Evolutionary conservation across 495 filamentous ascomycete genomes (phyloP), one percentile per base, ranked within the genome.

Genomic region (Penicillium lagena): DNA sequence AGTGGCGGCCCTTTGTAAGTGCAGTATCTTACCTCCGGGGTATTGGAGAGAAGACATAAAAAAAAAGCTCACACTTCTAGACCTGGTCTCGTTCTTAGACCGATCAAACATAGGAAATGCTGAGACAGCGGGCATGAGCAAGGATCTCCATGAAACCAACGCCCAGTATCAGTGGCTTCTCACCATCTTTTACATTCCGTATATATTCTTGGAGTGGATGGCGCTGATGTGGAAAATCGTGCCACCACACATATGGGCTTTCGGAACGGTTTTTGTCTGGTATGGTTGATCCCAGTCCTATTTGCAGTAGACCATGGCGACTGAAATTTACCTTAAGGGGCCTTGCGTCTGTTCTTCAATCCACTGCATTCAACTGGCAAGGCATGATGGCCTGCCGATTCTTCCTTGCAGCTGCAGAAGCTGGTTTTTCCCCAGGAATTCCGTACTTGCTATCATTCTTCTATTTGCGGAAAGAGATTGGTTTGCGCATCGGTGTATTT

Each of bases 381-480:
- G n/a, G n/a, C n/a, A n/a, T 86, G 52, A 75, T 88, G 60, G 67
- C 61, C 10, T 72, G 71, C 35, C 71, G 83, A 9, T 79, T 72
- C 41, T 67, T 85, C 22, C 59, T 87, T 1, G 83, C 78, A 10
- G 59, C 75, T 13, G 72, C 76, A 27, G 84, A 88, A 55, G 49
- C 66, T 15, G 79, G 71, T 1, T 88, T 76, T 49, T 80, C 73
- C 7, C 79, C 79, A 14, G 68, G 68, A 9, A 67, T 86, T 3
- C 83, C 85, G 1, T 87, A 79, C 45, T 70, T 86, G 1, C 71
- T 90, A 0, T 82, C 77, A 0, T 82, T 87, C 54, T 90, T 90
- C 68, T 91, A 90, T 52, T 73, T 81, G 29, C 66, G 87, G 12
- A 68, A 80, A 17, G 86, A 89, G 54, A 53, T 90, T 0, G 87